These are phyloP conservation scores for Begonia fuchsioides DNA, from an alignment of 306 rosid genomes.

Conservation along the genomic window DNA sequence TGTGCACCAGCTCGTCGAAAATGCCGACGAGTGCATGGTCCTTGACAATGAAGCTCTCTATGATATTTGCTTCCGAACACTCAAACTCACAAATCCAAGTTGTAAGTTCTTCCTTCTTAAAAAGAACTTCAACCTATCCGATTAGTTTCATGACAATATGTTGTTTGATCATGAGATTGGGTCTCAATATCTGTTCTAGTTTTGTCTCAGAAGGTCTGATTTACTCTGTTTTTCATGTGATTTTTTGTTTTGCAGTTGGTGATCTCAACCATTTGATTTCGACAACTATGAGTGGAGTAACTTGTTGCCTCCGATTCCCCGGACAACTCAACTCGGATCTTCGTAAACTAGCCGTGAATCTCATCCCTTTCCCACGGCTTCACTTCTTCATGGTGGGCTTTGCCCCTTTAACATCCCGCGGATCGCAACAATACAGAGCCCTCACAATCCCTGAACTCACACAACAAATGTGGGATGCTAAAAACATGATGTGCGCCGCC, in stretches of 20 bases:
- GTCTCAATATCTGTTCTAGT: neutral
- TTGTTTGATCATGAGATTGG: constrained; percentile 1
- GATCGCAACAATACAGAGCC: constrained; percentile 55
- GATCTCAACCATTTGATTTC: constrained; percentile 87
- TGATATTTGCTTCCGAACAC: constrained; percentile 80
- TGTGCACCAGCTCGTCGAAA: constrained; percentile 75
- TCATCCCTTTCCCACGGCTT: constrained; percentile 72
- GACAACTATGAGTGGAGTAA: constrained; percentile 90
- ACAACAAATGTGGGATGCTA: constrained; percentile 86
- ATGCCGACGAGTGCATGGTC: constrained; percentile 87
- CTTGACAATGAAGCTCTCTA: constrained; percentile 84
- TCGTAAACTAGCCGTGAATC: constrained; percentile 63
- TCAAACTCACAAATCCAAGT: constrained; percentile 86
- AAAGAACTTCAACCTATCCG: neutral
- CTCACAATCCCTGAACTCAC: constrained; percentile 88
- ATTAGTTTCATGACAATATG: neutral
- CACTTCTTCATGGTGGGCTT: constrained; percentile 87
- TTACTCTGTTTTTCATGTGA: neutral
- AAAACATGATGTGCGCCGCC: constrained; percentile 80
- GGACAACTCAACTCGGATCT: constrained; percentile 94
- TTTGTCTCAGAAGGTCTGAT: constrained; percentile 1
- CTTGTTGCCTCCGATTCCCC: constrained; percentile 87
- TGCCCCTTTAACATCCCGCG: constrained; percentile 66
- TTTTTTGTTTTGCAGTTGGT: constrained; percentile 39
- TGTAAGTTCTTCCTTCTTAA: constrained; percentile 31